A percentile compares a stretch with the other conserved stretches of the same genome.
Evolutionary conservation across 2,329 filamentous ascomycete genomes (phyloP).

Genomic region (Diaporthe australafricana): DNA sequence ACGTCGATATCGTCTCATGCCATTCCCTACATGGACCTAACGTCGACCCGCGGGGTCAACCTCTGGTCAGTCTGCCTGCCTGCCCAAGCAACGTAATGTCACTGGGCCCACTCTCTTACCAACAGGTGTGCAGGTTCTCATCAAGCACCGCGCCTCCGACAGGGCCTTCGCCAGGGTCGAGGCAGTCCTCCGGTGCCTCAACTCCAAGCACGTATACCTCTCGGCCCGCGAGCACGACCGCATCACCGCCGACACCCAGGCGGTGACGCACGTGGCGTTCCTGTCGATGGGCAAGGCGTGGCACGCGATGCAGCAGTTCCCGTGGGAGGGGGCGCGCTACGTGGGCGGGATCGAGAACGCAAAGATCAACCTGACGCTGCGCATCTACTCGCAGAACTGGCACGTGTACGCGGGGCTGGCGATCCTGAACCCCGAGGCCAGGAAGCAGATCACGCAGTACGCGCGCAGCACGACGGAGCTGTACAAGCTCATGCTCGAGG

Average conservation of each 20-base stretch:
- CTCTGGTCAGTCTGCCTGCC: constrained; percentile 74
- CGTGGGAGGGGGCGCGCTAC: constrained; percentile 96
- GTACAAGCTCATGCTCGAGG: constrained; percentile 96
- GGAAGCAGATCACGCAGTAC: constrained; percentile 93
- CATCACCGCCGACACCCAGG: constrained; percentile 98
- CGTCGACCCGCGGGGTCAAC: constrained; percentile 89
- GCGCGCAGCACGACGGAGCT: constrained; percentile 91
- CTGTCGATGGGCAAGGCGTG: constrained; percentile 98
- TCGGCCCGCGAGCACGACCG: constrained; percentile 90
- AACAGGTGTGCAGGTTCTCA: constrained; percentile 71
- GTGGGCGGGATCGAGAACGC: constrained; percentile 98
- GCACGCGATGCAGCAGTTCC: constrained; percentile 94
- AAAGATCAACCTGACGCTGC: constrained; percentile 97
- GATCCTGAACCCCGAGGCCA: constrained; percentile 94
- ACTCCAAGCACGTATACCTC: constrained; percentile 88
- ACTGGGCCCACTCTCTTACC: background rate
- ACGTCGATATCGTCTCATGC: constrained; percentile 94
- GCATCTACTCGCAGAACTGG: constrained; percentile 99
- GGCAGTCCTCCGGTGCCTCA: constrained; percentile 82
- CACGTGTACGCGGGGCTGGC: constrained; percentile 98
- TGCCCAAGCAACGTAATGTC: background rate
- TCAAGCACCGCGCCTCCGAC: constrained; percentile 89
- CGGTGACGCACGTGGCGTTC: constrained; percentile 97
- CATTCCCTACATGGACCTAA: constrained; percentile 96
- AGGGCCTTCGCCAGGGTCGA: constrained; percentile 83